Evolutionary conservation across 1,284 basidiomycete species (phyloP).

Genomic region (Ustanciosporium gigantosporum): DNA sequence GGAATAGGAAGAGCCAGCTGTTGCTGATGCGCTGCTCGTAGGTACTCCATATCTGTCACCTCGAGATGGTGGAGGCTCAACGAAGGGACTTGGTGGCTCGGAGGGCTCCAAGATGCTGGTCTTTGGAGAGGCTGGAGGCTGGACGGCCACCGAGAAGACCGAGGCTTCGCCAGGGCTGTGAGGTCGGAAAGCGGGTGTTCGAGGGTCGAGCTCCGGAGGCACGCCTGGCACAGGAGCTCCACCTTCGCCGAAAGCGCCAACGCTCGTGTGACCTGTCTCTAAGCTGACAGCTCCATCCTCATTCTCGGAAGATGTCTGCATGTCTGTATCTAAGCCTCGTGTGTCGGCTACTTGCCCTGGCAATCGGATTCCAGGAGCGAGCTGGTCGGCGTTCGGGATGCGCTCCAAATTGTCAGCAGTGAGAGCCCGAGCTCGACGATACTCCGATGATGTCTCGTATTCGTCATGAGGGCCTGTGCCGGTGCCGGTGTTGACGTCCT

Average conservation of each 20-base stretch:
- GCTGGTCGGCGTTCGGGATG: constrained; percentile 57
- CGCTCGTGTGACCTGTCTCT: constrained; percentile 37
- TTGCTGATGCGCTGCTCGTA: constrained; percentile 33
- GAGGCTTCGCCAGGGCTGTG: constrained; percentile 54
- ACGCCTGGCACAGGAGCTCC: constrained; percentile 48
- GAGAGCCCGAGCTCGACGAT: constrained; percentile 38
- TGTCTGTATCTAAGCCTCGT: constrained; percentile 21
- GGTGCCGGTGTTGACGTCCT: not conserved
- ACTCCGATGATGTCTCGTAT: constrained; percentile 35
- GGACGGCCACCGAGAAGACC: constrained; percentile 56
- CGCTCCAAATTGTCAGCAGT: constrained; percentile 56
- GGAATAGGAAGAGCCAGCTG: constrained; percentile 22
- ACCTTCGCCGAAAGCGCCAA: constrained; percentile 39
- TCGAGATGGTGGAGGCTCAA: constrained; percentile 21
- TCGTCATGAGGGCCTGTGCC: constrained; percentile 2
- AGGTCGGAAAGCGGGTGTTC: constrained; percentile 51
- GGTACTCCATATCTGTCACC: constrained; percentile 18
- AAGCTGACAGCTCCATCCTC: constrained; percentile 31
- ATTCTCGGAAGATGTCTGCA: constrained; percentile 39
- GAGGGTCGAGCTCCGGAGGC: constrained; percentile 56
- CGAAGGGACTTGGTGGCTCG: constrained; percentile 27
- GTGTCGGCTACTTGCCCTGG: constrained; percentile 26
- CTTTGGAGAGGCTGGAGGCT: constrained; percentile 55
- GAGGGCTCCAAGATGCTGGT: constrained; percentile 28
- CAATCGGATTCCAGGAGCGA: constrained; percentile 57